Base-by-base conservation (phyloP, 495 filamentous ascomycete species). In the Penicillium nucicola region DNA sequence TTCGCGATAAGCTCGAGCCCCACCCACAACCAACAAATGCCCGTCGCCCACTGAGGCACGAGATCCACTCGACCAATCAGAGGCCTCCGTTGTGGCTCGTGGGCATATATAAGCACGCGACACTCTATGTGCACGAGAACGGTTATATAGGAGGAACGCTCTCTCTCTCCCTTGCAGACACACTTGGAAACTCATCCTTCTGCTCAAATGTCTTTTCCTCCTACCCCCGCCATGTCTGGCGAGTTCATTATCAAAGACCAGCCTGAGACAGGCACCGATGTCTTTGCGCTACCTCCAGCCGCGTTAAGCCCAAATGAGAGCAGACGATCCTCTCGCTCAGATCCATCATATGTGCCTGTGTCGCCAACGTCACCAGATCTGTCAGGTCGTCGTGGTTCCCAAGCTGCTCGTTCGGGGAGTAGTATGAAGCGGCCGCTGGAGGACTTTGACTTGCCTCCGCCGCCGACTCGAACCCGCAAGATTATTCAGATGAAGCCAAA, bases 401-500 rank as follows among this genome's bases (percentile, higher is more conserved):
- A 84, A 49, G 74, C 76, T 15, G 77, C 84, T 14, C 75, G 81
- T 28, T 78, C 85, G 39, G 70, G 60, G 3, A 50, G 80, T 2
- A 77, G 81, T 2, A 65, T 74, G 45, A 77, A 82, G 62, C 62
- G 72, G 8, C 66, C 73, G 1, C 62, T 70, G 31, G 71, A 78
- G 17, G 74, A 81, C 20, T 92, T 95, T 60, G 81, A 86, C 14
- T 79, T 98, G 4, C 93, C 93, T 17, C 93, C 95, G 3, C 93
- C 93, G 13, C 93, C 93, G 0, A 95, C 92, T 11, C 77, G 93
- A 41, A 88, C 90, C 23, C 84, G 95, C 55, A 97, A 91, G 74
- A 97, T 98, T 62, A 97, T 97, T 42, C 93, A 97, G 70, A 96
- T 98, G 93, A 95, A 95, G 66, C 76, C 69, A 10, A 79, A 76